Percentiles rank a stretch among this genome's conserved stretches.
Evolutionary conservation across 208 protist species (phyloP).

Genomic region (Wallacemonas sp.): DNA sequence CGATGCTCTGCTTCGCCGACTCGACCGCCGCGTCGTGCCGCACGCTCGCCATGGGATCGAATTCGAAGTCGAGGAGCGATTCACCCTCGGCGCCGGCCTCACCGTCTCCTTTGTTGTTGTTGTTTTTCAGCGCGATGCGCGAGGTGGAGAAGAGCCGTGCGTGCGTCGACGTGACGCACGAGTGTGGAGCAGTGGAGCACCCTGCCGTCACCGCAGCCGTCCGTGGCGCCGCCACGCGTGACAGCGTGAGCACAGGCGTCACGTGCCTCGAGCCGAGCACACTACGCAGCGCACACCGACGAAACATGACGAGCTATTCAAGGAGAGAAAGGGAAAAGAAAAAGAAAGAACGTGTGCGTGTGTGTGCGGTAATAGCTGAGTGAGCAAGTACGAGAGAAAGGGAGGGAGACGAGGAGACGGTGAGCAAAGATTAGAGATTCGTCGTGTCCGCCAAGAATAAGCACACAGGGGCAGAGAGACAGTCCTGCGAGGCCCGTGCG

Average conservation of each 20-base stretch:
- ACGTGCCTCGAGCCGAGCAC: too few relatives aligned
- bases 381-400: slow-evolving; percentile 1
- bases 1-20: slow-evolving; percentile 57
- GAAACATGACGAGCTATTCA: not conserved
- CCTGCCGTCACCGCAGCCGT: too few relatives aligned
- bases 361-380: too few relatives aligned
- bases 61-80: slow-evolving; percentile 52
- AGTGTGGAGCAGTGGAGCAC: too few relatives aligned
- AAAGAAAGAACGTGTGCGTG: too few relatives aligned
- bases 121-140: not conserved
- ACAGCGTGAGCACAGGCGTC: too few relatives aligned
- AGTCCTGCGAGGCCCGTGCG: too few relatives aligned
- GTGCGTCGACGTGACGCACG: not conserved
- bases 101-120: not conserved
- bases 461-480: too few relatives aligned
- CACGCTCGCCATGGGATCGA: slow-evolving; percentile 78
- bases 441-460: too few relatives aligned
- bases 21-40: slow-evolving; percentile 75
- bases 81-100: not conserved
- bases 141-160: slow-evolving; percentile 1
- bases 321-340: not conserved
- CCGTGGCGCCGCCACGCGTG: too few relatives aligned
- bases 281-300: not conserved
- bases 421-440: too few relatives aligned
- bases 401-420: not conserved